A percentile compares a stretch with the other conserved stretches of the same genome.
phyloP scores from a whole-genome alignment of 2,329 filamentous ascomycete genomes.

The Botrytis pseudocinerea region DNA sequence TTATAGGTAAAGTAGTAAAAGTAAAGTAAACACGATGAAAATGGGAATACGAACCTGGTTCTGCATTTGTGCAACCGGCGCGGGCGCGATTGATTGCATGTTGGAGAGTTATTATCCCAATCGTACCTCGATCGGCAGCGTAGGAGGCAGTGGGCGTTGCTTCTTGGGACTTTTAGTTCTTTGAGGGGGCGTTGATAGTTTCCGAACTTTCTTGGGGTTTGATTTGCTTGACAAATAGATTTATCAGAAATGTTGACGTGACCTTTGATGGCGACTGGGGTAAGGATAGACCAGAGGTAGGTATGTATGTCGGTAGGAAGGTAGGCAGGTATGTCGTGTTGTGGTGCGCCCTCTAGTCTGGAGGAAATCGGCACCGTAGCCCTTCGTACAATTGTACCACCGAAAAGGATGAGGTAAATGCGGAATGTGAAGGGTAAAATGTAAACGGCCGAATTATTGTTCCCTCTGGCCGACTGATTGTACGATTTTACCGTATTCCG shows the following conservation, averaged over 20 bases:
- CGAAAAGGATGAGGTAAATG: not conserved
- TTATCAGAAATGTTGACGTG: conserved; percentile 19
- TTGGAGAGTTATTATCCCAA: not conserved
- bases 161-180: not conserved
- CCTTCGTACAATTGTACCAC: not conserved
- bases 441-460: not conserved
- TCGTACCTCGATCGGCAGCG: not conserved
- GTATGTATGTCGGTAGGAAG: not conserved
- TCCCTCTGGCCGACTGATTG: not conserved
- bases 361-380: not conserved
- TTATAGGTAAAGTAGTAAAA: not conserved
- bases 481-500: not conserved
- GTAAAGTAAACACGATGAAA: conserved; percentile 6
- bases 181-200: not conserved
- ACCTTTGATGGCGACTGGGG: conserved; percentile 6
- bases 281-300: not conserved
- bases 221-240: conserved; percentile 22
- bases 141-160: not conserved
- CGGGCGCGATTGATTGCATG: conserved; percentile 41
- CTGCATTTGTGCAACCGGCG: conserved; percentile 37
- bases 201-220: conserved; percentile 1
- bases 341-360: too few species aligned
- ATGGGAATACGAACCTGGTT: conserved; percentile 34
- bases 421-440: not conserved
- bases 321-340: not conserved